phyloP scores from a whole-genome alignment of 2,329 filamentous ascomycete genomes.

The Clonostachys chloroleuca region DNA sequence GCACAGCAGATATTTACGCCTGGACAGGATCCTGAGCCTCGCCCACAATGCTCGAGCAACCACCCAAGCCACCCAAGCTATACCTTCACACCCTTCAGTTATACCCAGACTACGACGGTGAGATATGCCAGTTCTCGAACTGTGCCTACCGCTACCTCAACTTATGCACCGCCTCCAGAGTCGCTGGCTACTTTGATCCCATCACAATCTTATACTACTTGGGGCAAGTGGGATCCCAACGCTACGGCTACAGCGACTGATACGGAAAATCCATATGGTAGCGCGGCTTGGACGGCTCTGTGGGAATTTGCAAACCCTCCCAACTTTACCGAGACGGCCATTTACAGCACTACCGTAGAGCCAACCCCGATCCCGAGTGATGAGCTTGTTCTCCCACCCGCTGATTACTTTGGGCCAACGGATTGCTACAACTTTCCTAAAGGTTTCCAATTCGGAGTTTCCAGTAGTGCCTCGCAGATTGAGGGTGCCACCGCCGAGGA shows the following conservation, averaged over 20 bases:
- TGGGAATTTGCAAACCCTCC: constrained; percentile 24
- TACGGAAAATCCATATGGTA: constrained; percentile 19
- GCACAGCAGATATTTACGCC: no score
- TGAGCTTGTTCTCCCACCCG: constrained; percentile 50
- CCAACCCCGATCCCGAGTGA: constrained; percentile 49
- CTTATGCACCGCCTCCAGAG: constrained; percentile 18
- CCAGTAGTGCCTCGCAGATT: constrained; percentile 39
- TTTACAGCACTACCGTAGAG: constrained; percentile 41
- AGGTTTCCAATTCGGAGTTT: constrained; percentile 42
- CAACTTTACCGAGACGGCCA: constrained; percentile 21
- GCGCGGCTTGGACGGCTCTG: constrained; percentile 21
- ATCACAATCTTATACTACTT: constrained; percentile 21
- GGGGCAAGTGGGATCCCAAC: constrained; percentile 25
- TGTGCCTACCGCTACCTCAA: constrained; percentile 19
- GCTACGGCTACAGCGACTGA: constrained; percentile 16
- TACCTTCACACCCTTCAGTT: constrained; percentile 17
- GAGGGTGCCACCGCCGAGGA: constrained; percentile 39
- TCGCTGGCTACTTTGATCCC: constrained; percentile 15
- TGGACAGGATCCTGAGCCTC: not conserved
- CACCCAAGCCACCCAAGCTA: constrained; percentile 15
- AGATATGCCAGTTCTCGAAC: constrained; percentile 20
- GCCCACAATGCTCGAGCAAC: constrained; percentile 13
- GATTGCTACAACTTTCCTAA: constrained; percentile 44
- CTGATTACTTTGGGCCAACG: constrained; percentile 40
- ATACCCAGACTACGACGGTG: constrained; percentile 21